Base-by-base conservation (phyloP, 78 protist species). In the Dictyostelium capitatum region DNA sequence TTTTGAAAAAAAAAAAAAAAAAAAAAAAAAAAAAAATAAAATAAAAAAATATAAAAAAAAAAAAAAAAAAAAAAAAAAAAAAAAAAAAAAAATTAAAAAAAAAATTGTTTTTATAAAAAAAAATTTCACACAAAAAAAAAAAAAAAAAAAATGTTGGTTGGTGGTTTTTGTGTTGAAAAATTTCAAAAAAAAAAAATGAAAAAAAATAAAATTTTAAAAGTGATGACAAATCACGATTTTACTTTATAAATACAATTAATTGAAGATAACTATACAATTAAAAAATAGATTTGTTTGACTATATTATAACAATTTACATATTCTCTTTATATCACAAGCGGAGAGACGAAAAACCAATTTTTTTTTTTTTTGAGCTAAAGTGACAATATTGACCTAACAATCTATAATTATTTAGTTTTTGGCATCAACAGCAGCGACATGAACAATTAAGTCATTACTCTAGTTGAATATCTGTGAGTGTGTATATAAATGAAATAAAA, bases 401-500 rank as follows among this genome's bases (percentile, higher is more conserved):
- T n/a, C n/a, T n/a, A n/a, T n/a, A n/a, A n/a, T 14, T 11, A 67
- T 67, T 67, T 67, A 67, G 23, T 57, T 79, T n/a, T 47, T 50
- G 50, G 91, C 15, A 12, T 8, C 90, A 70, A 96, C 82, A 3
- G 43, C 43, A 37, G 43, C n/a, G n/a, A n/a, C n/a, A 97, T 97
- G 80, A 46, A 56, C 41, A 51, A 97, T 43, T 70, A 99, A 97
- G 96, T 98, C 99, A 80, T 92, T 19, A 99, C 98, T 48, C 99
- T 97, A 98, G 92, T 82, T 72, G 98, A 91, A 98, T 99, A 99
- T n/a, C n/a, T n/a, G n/a, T n/a, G n/a, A n/a, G n/a, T n/a, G n/a
- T n/a, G n/a, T n/a, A n/a, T n/a, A n/a, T n/a, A n/a, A n/a, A n/a
- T n/a, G n/a, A n/a, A n/a, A n/a, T n/a, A n/a, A n/a, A n/a, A n/a